Percentiles rank a stretch among this genome's conserved stretches.
phyloP scores from a whole-genome alignment of 768 basidiomycete genomes.

The Lactifluus echinatus region DNA sequence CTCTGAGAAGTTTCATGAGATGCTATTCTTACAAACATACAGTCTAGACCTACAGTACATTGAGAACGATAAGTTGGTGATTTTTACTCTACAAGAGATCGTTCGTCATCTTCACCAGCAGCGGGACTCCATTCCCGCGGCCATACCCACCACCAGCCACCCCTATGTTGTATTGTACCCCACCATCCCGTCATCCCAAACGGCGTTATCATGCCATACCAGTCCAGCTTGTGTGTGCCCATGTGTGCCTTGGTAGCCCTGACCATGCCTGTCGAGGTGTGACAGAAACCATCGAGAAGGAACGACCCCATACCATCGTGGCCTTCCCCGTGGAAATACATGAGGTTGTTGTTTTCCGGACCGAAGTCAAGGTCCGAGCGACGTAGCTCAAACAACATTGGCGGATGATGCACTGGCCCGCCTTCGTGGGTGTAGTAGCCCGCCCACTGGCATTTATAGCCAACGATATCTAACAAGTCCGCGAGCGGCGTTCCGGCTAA shows the following conservation, averaged over 20 bases:
- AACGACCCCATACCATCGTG: background rate
- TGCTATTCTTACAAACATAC: too few relatives aligned
- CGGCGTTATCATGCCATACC: constrained; percentile 4
- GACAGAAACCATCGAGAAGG: background rate
- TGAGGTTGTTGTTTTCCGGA: background rate
- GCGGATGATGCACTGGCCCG: background rate
- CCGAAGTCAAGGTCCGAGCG: background rate
- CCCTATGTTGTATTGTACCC: background rate
- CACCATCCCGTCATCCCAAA: constrained; percentile 11
- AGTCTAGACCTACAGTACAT: too few relatives aligned
- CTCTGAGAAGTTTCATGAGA: too few relatives aligned
- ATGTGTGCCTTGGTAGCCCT: background rate
- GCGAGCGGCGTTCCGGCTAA: constrained; percentile 5
- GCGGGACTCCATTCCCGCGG: constrained; percentile 4
- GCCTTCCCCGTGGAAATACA: background rate
- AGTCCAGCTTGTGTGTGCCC: background rate
- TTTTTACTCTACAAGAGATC: too few relatives aligned
- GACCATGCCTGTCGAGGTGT: background rate
- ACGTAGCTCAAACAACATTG: constrained; percentile 4
- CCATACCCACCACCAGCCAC: constrained; percentile 14
- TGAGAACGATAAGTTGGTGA: too few relatives aligned
- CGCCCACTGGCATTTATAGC: too few relatives aligned
- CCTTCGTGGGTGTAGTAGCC: background rate
- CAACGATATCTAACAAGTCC: background rate
- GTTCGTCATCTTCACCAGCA: background rate